A percentile compares a stretch with the other conserved stretches of the same genome.
These are phyloP conservation scores for Nitzschia sp. DNA, from an alignment of 108 stramenopile species.

Conservation along the genomic window DNA sequence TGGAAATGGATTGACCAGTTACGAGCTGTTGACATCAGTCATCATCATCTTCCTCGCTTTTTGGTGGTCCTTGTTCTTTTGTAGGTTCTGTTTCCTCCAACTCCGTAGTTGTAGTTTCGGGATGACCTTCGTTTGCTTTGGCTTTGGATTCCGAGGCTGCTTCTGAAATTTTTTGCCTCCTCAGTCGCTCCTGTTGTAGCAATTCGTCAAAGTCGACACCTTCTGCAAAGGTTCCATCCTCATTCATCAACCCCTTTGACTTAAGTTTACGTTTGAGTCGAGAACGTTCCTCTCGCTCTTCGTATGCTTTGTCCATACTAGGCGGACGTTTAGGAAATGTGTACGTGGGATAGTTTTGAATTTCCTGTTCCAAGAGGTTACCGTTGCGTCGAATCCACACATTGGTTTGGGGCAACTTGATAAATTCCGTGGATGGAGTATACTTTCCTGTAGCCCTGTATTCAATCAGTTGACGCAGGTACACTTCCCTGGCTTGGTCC, in stretches of 20 bases:
- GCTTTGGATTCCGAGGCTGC: background rate
- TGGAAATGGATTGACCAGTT: no score
- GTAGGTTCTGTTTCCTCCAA: background rate
- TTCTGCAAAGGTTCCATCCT: slow-evolving; percentile 33
- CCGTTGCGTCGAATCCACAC: slow-evolving; percentile 63
- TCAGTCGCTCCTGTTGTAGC: slow-evolving; percentile 24
- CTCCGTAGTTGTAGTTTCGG: no score
- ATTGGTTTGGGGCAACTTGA: slow-evolving; percentile 44
- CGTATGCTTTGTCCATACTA: slow-evolving; percentile 57
- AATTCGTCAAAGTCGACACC: slow-evolving; percentile 33
- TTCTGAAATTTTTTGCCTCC: background rate
- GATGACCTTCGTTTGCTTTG: background rate
- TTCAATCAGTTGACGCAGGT: slow-evolving; percentile 53
- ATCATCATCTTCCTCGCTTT: background rate
- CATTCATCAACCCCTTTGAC: slow-evolving; percentile 33
- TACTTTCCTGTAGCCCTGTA: slow-evolving; percentile 78
- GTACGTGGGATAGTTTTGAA: slow-evolving; percentile 58
- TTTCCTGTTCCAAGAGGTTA: slow-evolving; percentile 77
- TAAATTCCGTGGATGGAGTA: slow-evolving; percentile 38
- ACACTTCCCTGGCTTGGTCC: slow-evolving; percentile 59
- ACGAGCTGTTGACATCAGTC: background rate
- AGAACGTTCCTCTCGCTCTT: slow-evolving; percentile 28
- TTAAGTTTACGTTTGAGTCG: slow-evolving; percentile 27
- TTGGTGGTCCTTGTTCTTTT: background rate
- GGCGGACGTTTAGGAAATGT: slow-evolving; percentile 69